A percentile compares a stretch with the other conserved stretches of the same genome.
Conservation (phyloP, 306 rosid genomes). For the Rubus parviflorus region DNA sequence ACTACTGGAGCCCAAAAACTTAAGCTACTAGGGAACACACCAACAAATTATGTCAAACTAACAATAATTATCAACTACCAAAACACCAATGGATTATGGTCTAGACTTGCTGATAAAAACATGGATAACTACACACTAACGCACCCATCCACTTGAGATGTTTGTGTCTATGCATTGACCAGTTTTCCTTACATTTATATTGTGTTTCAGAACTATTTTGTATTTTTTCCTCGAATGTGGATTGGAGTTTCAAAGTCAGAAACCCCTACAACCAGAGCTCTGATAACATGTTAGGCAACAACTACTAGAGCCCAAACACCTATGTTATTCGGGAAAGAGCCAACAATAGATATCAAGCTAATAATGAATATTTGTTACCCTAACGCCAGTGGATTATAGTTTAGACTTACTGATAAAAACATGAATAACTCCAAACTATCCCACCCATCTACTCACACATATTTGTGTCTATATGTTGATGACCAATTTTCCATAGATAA, state of each 20-base stretch:
- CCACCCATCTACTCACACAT: not conserved
- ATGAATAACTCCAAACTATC: not conserved
- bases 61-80: not conserved
- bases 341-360: not conserved
- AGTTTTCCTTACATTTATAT: not conserved
- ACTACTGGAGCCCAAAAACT: not conserved
- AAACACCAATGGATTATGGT: not conserved
- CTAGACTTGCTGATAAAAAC: not conserved
- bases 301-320: not conserved
- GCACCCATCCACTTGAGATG: not conserved
- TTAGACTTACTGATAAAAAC: not conserved
- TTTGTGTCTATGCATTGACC: not conserved
- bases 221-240: not conserved
- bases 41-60: not conserved
- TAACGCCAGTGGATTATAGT: not conserved
- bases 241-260: not conserved
- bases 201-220: not conserved
- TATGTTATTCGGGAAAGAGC: not conserved
- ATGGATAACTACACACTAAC: not conserved
- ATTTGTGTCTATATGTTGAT: not conserved
- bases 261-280: too few species aligned
- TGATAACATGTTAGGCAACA: too few species aligned
- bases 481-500: not conserved
- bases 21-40: not conserved
- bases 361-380: not conserved